Percentiles rank a stretch among this genome's conserved stretches.
phyloP scores from a whole-genome alignment of 2,329 filamentous ascomycete genomes.

The Mollisiaceae sp. region DNA sequence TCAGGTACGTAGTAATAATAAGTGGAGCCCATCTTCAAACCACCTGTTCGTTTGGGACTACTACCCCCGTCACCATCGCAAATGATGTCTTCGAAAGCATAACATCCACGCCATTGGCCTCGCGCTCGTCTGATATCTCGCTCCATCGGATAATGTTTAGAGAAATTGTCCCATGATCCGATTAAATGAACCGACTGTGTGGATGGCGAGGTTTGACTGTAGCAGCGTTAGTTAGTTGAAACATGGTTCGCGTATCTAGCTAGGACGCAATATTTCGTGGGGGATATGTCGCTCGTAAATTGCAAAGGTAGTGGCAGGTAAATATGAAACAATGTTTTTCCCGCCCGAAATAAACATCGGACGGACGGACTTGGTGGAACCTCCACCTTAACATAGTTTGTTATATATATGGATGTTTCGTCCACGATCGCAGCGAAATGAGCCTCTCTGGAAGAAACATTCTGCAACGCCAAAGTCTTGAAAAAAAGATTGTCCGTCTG shows the following conservation, averaged over 20 bases:
- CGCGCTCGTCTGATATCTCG: slow-evolving; percentile 75
- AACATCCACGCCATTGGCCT: slow-evolving; percentile 85
- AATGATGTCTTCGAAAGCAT: slow-evolving; percentile 83
- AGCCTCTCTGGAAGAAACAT: slow-evolving; percentile 12
- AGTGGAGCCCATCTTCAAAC: slow-evolving; percentile 87
- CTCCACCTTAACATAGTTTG: slow-evolving; percentile 16
- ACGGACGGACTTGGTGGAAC: slow-evolving; percentile 15
- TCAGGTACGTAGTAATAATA: slow-evolving; percentile 92
- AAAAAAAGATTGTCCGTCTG: slow-evolving; percentile 10
- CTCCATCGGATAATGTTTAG: slow-evolving; percentile 78
- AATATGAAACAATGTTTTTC: slow-evolving; percentile 22
- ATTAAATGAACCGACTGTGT: slow-evolving; percentile 77
- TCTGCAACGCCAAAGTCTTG: slow-evolving; percentile 19
- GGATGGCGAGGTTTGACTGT: slow-evolving; percentile 63
- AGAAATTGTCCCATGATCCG: slow-evolving; percentile 96
- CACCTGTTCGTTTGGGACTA: slow-evolving; percentile 69
- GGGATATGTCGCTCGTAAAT: slow-evolving; percentile 29
- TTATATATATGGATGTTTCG: slow-evolving; percentile 22
- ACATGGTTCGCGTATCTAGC: slow-evolving; percentile 22
- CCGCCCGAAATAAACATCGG: slow-evolving; percentile 20
- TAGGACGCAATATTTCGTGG: slow-evolving; percentile 15
- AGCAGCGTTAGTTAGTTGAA: slow-evolving; percentile 27
- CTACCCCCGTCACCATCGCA: slow-evolving; percentile 69
- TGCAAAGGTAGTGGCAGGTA: slow-evolving; percentile 21
- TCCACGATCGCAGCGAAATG: slow-evolving; percentile 6